Evolutionary conservation across 257 asterid genomes (phyloP), one percentile per base, ranked within the genome.

Genomic region (Solanum phureja): DNA sequence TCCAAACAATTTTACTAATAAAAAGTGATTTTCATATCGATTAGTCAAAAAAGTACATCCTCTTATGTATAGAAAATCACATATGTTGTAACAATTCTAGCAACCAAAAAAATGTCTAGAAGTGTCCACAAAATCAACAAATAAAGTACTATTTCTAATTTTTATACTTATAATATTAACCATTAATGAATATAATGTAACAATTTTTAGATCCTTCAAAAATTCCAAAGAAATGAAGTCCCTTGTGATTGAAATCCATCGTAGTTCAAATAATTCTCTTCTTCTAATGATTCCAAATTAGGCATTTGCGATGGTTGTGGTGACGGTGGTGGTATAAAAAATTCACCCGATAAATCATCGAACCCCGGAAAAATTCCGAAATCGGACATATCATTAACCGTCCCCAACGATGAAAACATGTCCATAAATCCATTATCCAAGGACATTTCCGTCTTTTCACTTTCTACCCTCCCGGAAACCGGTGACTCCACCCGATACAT

Each of bases 341-440:
- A 90, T 58, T 89, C 94, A 58, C 86, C 89, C 0, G 91, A 29
- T 34, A 92, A 90, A 42, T 92, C 96, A 37, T 94, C 96, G 19
- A 92, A 95, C 40, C 93, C 98, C 9, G 98, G 94, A 56, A 91
- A 95, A 66, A 93, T 72, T 82, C 93, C 98, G 74, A 90, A 92
- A 40, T 92, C 92, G 6, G 90, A 29, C 12, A 92, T 87, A 68
- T 86, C 44, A 88, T 89, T 89, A 62, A 69, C 90, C 0, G 86
- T 49, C 4, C 91, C 94, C 90, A 90, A 13, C 44, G 40, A 79
- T 31, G 90, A 69, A 74, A 90, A 89, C 81, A 81, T 90, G 83
- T 95, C 95, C 87, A 91, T 29, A 42, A 93, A 91, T 2, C 89
- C 92, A 11, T 42, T 85, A 18, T 92, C 94, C 89, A 93, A 49